These are phyloP conservation scores for Colletotrichum orbiculare DNA, from an alignment of 2,329 filamentous ascomycete genomes.

Conservation along the genomic window DNA sequence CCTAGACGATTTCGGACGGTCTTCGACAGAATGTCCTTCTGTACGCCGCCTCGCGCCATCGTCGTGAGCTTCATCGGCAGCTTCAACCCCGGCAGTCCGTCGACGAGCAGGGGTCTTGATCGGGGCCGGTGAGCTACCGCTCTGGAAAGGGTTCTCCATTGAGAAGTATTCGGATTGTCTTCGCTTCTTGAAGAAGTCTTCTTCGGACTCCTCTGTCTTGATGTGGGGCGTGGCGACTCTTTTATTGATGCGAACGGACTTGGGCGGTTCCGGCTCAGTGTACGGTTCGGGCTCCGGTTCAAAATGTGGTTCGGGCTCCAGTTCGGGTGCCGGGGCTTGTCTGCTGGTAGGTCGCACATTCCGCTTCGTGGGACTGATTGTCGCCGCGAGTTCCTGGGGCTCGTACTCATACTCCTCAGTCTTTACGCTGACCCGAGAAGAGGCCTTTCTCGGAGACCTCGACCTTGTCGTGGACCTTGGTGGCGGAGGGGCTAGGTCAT, in stretches of 20 bases:
- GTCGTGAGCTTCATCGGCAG: slow-evolving; percentile 35
- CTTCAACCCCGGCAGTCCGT: slow-evolving; percentile 54
- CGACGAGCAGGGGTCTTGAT: slow-evolving; percentile 61
- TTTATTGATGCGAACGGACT: slow-evolving; percentile 57
- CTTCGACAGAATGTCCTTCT: slow-evolving; percentile 43
- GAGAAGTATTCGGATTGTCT: slow-evolving; percentile 71
- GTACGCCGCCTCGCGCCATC: slow-evolving; percentile 58
- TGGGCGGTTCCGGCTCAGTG: slow-evolving; percentile 47
- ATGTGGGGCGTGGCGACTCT: slow-evolving; percentile 60
- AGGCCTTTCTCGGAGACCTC: slow-evolving; percentile 65
- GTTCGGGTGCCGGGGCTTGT: slow-evolving; percentile 58
- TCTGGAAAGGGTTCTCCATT: slow-evolving; percentile 92
- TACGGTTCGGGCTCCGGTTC: slow-evolving; percentile 57
- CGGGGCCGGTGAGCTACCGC: slow-evolving; percentile 75
- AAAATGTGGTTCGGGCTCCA: slow-evolving; percentile 56
- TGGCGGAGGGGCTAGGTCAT: slow-evolving; percentile 63
- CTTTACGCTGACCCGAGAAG: slow-evolving; percentile 58
- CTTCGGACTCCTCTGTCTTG: slow-evolving; percentile 65
- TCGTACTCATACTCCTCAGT: slow-evolving; percentile 60
- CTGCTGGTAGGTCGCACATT: slow-evolving; percentile 65
- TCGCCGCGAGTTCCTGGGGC: slow-evolving; percentile 43
- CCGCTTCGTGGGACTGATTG: slow-evolving; percentile 63
- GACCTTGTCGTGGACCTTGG: slow-evolving; percentile 60
- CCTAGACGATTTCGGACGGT: slow-evolving; percentile 33
- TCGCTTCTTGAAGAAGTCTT: slow-evolving; percentile 51